Evolutionary conservation across 352 stramenopile species (phyloP), one percentile per base, ranked within the genome.

Genomic region (Phytophthora tentaculata): DNA sequence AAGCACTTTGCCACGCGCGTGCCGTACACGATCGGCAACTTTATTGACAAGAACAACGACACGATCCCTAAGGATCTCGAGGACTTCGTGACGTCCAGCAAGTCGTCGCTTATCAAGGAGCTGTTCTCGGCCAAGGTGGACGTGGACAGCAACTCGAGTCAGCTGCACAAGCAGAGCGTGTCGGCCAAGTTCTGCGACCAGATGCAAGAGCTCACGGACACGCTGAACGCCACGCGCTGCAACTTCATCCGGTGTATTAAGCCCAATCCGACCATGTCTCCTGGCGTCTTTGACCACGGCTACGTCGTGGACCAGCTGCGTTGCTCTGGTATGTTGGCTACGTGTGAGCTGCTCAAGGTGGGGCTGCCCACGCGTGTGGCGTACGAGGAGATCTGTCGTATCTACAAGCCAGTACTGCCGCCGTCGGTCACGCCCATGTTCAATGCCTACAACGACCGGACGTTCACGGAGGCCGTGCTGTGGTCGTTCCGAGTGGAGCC

Each of bases 11-110:
- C 97, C 35, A 97, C 95, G 45, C 77, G 87, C 39, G 97, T 99
- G 20, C 89, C 88, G 29, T 99, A 99, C 80, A 94, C 95, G 71
- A 94, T 97, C 13, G 86, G 86, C 54, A 95, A 96, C 56, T 99
- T 99, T 69, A 91, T 99, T 39, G 89, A 98, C 68, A 98, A 98
- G 74, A 99, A 99, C 78, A 96, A 97, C 64, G 97, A 99, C 71
- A 96, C 89, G 56, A 94, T 99, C 52, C 90, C 90, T 13, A 90
- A 93, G 57, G 94, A 98, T 68, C 73, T 98, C 20, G 79, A 92
- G 44, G 86, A 97, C 41, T 89, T 98, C 56, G 83, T 98, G 39
- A 86, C 86, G 61, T 91, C 83, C 32, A 96, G 85, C 61, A 84
- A 85, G 37, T 85, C 86, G 22, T 71, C 71, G 22, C 72, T 97